Evolutionary conservation across 2,329 filamentous ascomycete genomes (phyloP), one percentile per base, ranked within the genome.

Genomic region (Colletotrichum sp.): DNA sequence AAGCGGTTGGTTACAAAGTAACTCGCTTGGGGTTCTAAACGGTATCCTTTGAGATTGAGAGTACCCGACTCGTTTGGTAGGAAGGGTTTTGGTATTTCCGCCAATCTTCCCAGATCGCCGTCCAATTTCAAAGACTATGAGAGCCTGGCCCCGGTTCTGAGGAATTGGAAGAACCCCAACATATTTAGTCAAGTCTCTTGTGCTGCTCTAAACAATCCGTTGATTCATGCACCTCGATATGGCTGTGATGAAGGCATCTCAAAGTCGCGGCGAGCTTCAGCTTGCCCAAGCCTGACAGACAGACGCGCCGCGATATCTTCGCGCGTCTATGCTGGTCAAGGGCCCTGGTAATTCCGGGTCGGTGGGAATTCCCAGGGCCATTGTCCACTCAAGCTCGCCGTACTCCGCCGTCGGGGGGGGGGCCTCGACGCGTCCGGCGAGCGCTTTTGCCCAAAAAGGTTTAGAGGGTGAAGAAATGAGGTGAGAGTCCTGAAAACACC

Each of bases 391-490:
- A 64, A 69, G 21, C 44, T 66, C 44, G 28, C 57, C 32, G 39
- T 59, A 59, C 64, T 76, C 57, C 44, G 70, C 73, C 26, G 64
- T 44, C 32, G 18, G 26, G 64, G 64, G 16, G 16, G 64, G 16
- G 12, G n/a, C 57, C n/a, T n/a, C 15, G 67, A 59, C 63, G 24
- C 49, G 72, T 66, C 52, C 28, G 21, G 13, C n/a, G 36, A 62
- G 66, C 59, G 55, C 30, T 32, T 26, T 21, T 69, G 34, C 70
- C 73, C 44, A 52, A 73, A 69, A 59, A 34, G 57, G 64, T 24
- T 73, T 69, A 69, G 70, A n/a, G 21, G 65, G 16, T 57, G 28
- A 62, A 49, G 32, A 72, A 75, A 75, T 67, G 68, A 75, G 57
- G 28, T 63, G 30, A 62, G 30, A 60, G 63, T 65, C 69, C 67